These are phyloP conservation scores for Cercospora citrullina DNA, from an alignment of 2,329 filamentous ascomycete species.

Conservation along the genomic window DNA sequence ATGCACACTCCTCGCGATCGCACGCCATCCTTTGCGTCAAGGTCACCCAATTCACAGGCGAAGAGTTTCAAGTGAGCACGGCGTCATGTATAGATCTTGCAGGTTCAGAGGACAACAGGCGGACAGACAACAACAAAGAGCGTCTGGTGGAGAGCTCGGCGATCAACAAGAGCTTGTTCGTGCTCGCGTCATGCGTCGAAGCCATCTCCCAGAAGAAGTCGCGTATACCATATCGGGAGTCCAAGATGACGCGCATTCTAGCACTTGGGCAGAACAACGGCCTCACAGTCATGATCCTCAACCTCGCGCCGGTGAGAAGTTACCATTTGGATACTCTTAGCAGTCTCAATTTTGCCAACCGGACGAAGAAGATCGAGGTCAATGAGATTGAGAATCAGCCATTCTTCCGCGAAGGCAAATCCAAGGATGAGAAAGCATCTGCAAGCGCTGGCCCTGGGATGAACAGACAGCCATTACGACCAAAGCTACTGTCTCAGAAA, in stretches of 20 bases:
- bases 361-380: slow-evolving; percentile 94
- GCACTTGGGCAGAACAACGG: slow-evolving; percentile 93
- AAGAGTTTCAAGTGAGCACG: slow-evolving; percentile 71
- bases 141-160: slow-evolving; percentile 90
- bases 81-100: slow-evolving; percentile 93
- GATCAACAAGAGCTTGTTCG: slow-evolving; percentile 97
- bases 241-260: slow-evolving; percentile 94
- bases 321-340: slow-evolving; percentile 93
- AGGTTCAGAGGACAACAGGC: slow-evolving; percentile 90
- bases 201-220: slow-evolving; percentile 75
- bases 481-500: slow-evolving; percentile 74
- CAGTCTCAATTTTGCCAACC: slow-evolving; percentile 90
- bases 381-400: slow-evolving; percentile 95
- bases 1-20: slow-evolving; percentile 94
- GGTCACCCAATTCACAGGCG: slow-evolving; percentile 71
- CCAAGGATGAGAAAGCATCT: slow-evolving; percentile 40
- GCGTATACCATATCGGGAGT: slow-evolving; percentile 89
- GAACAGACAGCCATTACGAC: slow-evolving; percentile 73
- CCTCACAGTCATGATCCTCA: slow-evolving; percentile 94
- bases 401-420: slow-evolving; percentile 58
- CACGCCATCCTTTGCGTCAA: slow-evolving; percentile 94
- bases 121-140: slow-evolving; percentile 92
- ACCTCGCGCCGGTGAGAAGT: slow-evolving; percentile 84
- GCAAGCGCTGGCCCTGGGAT: slow-evolving; percentile 42
- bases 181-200: slow-evolving; percentile 91